Evolutionary conservation across 495 filamentous ascomycete species (phyloP), one percentile per base, ranked within the genome.

Genomic region (Glarea lozoyensis): DNA sequence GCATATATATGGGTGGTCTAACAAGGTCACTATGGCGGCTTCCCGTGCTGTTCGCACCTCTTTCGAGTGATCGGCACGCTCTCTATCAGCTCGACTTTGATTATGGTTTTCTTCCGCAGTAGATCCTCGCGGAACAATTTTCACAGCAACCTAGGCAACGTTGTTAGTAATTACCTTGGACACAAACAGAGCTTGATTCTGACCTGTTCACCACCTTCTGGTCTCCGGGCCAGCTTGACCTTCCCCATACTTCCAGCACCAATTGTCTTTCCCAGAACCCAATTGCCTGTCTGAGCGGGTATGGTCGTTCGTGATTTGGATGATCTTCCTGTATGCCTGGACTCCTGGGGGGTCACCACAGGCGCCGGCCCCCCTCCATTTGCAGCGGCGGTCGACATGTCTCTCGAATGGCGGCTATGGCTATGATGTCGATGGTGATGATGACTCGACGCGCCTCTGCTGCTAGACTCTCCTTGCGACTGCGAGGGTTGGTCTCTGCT

Each of bases 181-280:
- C 16, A 37, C 6, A 6, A 16, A 10, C 17, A 10, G 33, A 36
- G 2, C 31, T 41, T 21, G 13, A 32, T 36, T 23, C 68, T 61
- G 62, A 84, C 86, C 75, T 92, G 78, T 63, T 94, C 87, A 48
- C 79, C 79, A 10, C 81, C 81, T 55, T 89, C 85, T 38, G 80
- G 68, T 58, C 83, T 88, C 50, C 81, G 84, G 12, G 87, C 87
- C 40, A 94, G 65, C 62, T 94, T 94, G 27, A 94, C 87, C 61
- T 94, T 93, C 19, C 87, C 87, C 92, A 99, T 99, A 60, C 90
- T 96, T 10, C 92, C 92, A 42, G 89, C 88, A 35, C 92, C 92
- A 46, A 99, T 92, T 2, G 92, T 99, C 69, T 99, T 97, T 16
- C 90, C 92, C 36, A 99, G 71, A 19, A 85, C 73, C 84, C 89